phyloP scores from a whole-genome alignment of 176 grass and related monocot genomes.

The Aegilops bicornis region DNA sequence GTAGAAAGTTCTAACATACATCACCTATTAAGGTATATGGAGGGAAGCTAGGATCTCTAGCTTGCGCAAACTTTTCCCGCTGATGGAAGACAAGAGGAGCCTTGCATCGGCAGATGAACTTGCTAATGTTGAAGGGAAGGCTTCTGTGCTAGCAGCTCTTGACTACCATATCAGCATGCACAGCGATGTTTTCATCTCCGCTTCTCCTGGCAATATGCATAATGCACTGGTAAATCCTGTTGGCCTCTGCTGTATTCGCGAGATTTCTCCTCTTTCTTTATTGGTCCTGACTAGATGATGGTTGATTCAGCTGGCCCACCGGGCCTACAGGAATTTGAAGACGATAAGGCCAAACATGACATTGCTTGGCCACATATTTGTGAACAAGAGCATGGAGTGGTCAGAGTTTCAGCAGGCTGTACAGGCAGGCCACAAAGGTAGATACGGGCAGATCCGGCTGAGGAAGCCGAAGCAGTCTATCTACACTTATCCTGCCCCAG shows the following conservation, averaged over 20 bases:
- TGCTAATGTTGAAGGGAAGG: conserved; percentile 68
- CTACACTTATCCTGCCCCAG: conserved; percentile 87
- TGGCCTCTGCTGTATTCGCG: background rate
- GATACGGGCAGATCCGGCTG: conserved; percentile 72
- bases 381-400: conserved; percentile 88
- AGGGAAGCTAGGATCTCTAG: conserved; percentile 69
- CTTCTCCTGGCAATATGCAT: conserved; percentile 95
- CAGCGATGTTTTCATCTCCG: conserved; percentile 80
- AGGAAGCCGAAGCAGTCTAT: conserved; percentile 90
- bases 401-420: conserved; percentile 63
- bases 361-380: conserved; percentile 78
- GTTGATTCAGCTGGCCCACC: conserved; percentile 62
- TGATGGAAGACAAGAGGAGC: conserved; percentile 88
- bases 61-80: conserved; percentile 70
- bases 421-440: conserved; percentile 70
- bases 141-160: conserved; percentile 86
- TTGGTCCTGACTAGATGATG: conserved; percentile 4
- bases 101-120: conserved; percentile 72
- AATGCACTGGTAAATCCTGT: conserved; percentile 70
- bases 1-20: conserved; percentile 9
- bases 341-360: conserved; percentile 89
- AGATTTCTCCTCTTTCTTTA: background rate
- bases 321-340: conserved; percentile 82
- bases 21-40: conserved; percentile 69
- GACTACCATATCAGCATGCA: conserved; percentile 89